Percentiles rank a stretch among this genome's conserved stretches.
Conservation (phyloP, 192 early-diverging fungal genomes). For the Backusella luteola region DNA sequence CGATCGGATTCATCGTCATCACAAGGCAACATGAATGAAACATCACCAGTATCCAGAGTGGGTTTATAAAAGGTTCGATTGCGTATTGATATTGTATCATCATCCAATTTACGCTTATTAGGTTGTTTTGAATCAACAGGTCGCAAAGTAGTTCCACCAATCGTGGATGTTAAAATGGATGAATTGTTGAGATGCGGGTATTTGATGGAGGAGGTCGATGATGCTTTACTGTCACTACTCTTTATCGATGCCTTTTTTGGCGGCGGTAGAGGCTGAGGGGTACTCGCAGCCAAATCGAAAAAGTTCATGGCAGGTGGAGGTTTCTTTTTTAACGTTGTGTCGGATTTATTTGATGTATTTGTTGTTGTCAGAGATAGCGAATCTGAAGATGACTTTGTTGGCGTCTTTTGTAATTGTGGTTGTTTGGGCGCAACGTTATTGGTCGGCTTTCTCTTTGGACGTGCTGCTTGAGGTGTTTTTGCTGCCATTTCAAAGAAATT, state of each 20-base stretch:
- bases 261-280: not conserved
- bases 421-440: not conserved
- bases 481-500: conserved; percentile 3
- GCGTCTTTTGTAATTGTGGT: not conserved
- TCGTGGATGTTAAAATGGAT: not conserved
- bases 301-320: not conserved
- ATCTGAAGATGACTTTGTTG: not conserved
- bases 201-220: not conserved
- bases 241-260: not conserved
- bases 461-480: not conserved
- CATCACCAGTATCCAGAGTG: not conserved
- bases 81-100: not conserved
- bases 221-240: not conserved
- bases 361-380: not conserved
- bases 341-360: not conserved
- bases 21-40: conserved; percentile 15
- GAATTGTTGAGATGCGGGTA: not conserved
- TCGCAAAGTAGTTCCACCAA: not conserved
- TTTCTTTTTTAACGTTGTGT: not conserved
- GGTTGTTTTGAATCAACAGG: not conserved
- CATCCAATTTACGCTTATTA: not conserved
- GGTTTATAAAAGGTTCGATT: conserved; percentile 5
- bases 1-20: conserved; percentile 18
- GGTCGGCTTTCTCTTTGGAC: not conserved
- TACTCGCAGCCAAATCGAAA: not conserved